Conservation (phyloP, 805 yeast species). For the Suhomyces sp. region DNA sequence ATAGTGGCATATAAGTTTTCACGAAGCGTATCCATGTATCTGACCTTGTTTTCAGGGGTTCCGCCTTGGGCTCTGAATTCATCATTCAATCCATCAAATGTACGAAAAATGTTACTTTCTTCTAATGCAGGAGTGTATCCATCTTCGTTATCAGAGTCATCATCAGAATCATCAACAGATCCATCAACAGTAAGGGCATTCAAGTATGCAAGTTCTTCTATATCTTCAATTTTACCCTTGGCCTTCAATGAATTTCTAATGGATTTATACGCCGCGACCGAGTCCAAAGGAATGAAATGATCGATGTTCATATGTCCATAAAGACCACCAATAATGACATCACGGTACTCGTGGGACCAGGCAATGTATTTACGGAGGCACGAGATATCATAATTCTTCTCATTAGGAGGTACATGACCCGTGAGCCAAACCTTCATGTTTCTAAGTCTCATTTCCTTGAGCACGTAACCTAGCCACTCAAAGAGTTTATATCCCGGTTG, state of each 20-base stretch:
- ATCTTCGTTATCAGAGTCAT: constrained; percentile 22
- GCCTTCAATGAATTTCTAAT: constrained; percentile 25
- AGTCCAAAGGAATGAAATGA: constrained; percentile 77
- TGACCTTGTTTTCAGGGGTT: constrained; percentile 63
- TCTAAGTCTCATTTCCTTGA: constrained; percentile 69
- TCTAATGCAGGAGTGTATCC: constrained; percentile 14
- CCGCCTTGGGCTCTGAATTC: constrained; percentile 51
- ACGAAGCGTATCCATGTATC: constrained; percentile 59
- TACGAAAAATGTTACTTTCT: constrained; percentile 4
- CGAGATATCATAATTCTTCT: constrained; percentile 69
- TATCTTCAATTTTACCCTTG: constrained; percentile 4
- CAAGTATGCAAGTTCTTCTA: constrained; percentile 1
- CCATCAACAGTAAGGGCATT: neutral
- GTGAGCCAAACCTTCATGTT: constrained; percentile 83
- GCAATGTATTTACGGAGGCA: constrained; percentile 73
- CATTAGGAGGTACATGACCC: constrained; percentile 88
- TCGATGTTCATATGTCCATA: constrained; percentile 91
- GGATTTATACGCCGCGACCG: constrained; percentile 63
- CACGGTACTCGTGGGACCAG: constrained; percentile 85
- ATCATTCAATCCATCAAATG: constrained; percentile 11
- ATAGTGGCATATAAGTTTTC: constrained; percentile 51
- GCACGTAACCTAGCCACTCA: constrained; percentile 72
- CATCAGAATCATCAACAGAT: constrained; percentile 12
- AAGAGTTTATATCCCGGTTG: constrained; percentile 81
- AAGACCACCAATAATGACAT: constrained; percentile 77